Percentiles rank a stretch among this genome's conserved stretches.
phyloP scores from a whole-genome alignment of 2,329 filamentous ascomycete species.

The Aspergillus ustus region DNA sequence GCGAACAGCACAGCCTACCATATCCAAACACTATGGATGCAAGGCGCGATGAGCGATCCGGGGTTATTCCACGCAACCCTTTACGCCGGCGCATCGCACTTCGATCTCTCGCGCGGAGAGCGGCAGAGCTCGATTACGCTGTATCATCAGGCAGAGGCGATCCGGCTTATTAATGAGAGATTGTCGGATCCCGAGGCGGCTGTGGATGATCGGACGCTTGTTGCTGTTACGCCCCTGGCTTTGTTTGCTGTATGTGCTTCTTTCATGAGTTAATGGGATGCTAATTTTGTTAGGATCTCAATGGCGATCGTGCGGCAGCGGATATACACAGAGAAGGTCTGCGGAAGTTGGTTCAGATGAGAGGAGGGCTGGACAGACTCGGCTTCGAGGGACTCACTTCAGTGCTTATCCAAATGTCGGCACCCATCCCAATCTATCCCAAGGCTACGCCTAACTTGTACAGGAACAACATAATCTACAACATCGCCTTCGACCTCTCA shows the following conservation, averaged over 20 bases:
- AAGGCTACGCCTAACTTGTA: neutral
- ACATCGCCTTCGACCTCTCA: conserved; percentile 1
- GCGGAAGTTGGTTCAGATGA: neutral
- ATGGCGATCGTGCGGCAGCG: conserved; percentile 4
- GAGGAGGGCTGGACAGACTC: conserved; percentile 2
- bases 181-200: neutral
- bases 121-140: neutral
- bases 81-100: conserved; percentile 6
- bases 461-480: conserved; percentile 12
- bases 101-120: neutral
- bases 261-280: neutral
- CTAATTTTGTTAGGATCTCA: conserved; percentile 1
- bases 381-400: conserved; percentile 2
- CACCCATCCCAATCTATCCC: neutral
- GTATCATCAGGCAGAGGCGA: conserved; percentile 7
- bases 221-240: conserved; percentile 1
- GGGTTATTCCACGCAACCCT: conserved; percentile 13
- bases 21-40: conserved; percentile 4
- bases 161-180: conserved; percentile 5
- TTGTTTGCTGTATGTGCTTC: neutral
- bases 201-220: conserved; percentile 7
- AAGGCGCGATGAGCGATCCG: conserved; percentile 6
- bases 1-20: conserved; percentile 8
- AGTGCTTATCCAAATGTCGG: conserved; percentile 5
- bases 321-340: conserved; percentile 2